Evolutionary conservation across 1,139 yeast species (phyloP).

Genomic region (Saccharomyces hybrid): DNA sequence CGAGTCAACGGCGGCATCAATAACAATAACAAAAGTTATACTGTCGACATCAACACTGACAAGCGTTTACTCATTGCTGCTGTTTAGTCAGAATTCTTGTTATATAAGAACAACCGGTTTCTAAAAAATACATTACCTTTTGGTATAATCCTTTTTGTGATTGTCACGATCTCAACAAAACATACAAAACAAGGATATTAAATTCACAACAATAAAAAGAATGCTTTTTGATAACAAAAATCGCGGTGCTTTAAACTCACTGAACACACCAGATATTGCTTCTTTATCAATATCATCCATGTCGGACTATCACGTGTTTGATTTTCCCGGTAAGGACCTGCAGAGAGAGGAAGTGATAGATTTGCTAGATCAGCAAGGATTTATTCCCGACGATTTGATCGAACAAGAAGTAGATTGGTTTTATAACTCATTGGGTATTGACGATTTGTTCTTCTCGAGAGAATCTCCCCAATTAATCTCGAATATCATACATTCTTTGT

Average conservation of each 20-base stretch:
- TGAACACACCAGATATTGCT: slow-evolving; percentile 32
- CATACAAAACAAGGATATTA: neutral
- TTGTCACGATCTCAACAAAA: neutral
- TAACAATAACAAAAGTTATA: neutral
- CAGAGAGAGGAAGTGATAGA: slow-evolving; percentile 82
- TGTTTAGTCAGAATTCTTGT: neutral
- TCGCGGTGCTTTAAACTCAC: slow-evolving; percentile 30
- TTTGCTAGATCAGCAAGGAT: slow-evolving; percentile 72
- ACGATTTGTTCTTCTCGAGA: slow-evolving; percentile 83
- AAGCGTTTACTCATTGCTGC: neutral
- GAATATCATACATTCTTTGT: slow-evolving; percentile 73
- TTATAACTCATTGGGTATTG: slow-evolving; percentile 80
- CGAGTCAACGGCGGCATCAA: neutral
- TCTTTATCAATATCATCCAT: slow-evolving; percentile 36
- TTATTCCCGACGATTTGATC: slow-evolving; percentile 79
- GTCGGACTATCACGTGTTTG: slow-evolving; percentile 64
- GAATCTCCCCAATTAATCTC: slow-evolving; percentile 76
- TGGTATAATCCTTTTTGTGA: neutral
- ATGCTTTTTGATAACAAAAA: neutral
- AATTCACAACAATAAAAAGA: neutral
- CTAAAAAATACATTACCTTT: neutral
- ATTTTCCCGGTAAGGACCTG: slow-evolving; percentile 72
- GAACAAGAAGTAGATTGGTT: slow-evolving; percentile 89
- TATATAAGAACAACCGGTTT: neutral
- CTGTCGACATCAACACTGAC: neutral